These are phyloP conservation scores for Clitocybe nebularis DNA, from an alignment of 1,284 basidiomycete genomes.

Conservation along the genomic window DNA sequence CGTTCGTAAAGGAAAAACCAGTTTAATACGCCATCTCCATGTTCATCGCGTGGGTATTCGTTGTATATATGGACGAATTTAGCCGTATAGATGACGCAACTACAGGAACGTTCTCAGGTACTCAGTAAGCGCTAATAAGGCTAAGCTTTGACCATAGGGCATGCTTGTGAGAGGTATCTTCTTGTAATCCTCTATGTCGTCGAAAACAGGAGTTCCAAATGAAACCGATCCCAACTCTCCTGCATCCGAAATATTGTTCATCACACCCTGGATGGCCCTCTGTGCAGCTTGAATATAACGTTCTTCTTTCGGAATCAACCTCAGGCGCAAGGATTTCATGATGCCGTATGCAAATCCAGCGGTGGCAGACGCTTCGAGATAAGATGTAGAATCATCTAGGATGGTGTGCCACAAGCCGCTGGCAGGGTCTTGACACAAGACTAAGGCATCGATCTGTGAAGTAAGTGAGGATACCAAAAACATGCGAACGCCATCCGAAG, in stretches of 20 bases:
- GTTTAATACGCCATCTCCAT: neutral
- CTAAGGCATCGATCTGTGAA: conserved; percentile 53
- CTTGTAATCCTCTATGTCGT: conserved; percentile 52
- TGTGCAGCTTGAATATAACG: conserved; percentile 42
- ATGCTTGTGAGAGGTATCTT: conserved; percentile 56
- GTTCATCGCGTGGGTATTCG: neutral
- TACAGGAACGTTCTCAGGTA: conserved; percentile 40
- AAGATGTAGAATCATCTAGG: conserved; percentile 51
- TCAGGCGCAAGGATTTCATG: conserved; percentile 47
- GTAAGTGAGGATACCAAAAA: conserved; percentile 45
- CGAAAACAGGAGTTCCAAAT: conserved; percentile 59
- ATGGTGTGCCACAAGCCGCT: conserved; percentile 64
- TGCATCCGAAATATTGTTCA: conserved; percentile 46
- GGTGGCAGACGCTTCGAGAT: conserved; percentile 57
- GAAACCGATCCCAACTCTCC: conserved; percentile 55
- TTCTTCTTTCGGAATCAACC: conserved; percentile 41
- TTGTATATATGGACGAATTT: conserved; percentile 4
- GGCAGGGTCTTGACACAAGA: conserved; percentile 43
- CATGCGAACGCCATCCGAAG: conserved; percentile 40
- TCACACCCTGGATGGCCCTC: conserved; percentile 49
- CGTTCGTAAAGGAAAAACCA: conserved; percentile 14
- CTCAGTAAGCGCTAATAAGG: conserved; percentile 44
- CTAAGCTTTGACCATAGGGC: conserved; percentile 64
- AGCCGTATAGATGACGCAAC: conserved; percentile 1
- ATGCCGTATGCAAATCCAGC: conserved; percentile 65